A percentile compares a stretch with the other conserved stretches of the same genome.
These are phyloP conservation scores for Centaurea solstitialis DNA, from an alignment of 129 eudicot genomes.

Conservation along the genomic window DNA sequence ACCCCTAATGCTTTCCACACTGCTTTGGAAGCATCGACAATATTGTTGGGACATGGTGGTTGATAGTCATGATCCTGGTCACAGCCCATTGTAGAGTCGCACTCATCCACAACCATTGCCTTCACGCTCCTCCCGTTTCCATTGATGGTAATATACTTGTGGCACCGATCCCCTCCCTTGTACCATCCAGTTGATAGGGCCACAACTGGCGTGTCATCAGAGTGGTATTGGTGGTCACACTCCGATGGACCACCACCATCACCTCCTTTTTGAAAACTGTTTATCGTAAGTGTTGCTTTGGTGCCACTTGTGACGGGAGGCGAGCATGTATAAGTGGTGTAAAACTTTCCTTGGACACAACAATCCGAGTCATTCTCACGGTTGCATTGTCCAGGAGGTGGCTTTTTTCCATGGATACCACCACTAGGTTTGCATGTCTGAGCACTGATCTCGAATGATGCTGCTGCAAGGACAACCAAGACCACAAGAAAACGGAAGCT, in stretches of 20 bases:
- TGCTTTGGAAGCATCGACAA: slow-evolving; percentile 31
- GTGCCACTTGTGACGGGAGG: slow-evolving; percentile 31
- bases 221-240: slow-evolving; percentile 22
- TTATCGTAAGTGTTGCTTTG: slow-evolving; percentile 30
- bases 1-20: slow-evolving; percentile 39
- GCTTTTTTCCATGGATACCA: slow-evolving; percentile 35
- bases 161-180: slow-evolving; percentile 13
- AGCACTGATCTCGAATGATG: slow-evolving; percentile 9
- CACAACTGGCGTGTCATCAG: too few species aligned
- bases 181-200: too few species aligned
- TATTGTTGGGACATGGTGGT: slow-evolving; percentile 26
- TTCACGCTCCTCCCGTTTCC: slow-evolving; percentile 19
- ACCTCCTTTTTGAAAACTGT: slow-evolving; percentile 30
- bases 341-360: slow-evolving; percentile 22
- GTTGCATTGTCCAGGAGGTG: slow-evolving; percentile 45
- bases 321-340: slow-evolving; percentile 50
- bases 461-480: slow-evolving; percentile 14
- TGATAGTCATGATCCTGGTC: slow-evolving; percentile 25
- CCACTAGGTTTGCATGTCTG: slow-evolving; percentile 49
- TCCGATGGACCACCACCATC: slow-evolving; percentile 41
- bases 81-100: slow-evolving; percentile 33
- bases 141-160: slow-evolving; percentile 13
- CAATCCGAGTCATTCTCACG: too few species aligned
- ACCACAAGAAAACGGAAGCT: neutral
- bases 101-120: slow-evolving; percentile 33